Conservation (phyloP, 148 eudicot species). For the Silene latifolia region DNA sequence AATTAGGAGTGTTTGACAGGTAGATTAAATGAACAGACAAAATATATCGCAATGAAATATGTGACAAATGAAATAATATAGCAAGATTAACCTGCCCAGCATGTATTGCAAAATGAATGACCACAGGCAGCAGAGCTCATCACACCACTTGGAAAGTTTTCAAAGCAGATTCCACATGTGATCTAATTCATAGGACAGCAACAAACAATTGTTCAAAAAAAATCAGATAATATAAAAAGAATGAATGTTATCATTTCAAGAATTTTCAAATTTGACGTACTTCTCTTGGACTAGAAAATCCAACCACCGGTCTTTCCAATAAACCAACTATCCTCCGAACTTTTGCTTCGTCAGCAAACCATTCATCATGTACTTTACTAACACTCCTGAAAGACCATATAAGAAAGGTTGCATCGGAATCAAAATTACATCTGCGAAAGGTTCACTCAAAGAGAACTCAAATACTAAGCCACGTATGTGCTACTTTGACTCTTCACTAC, state of each 20-base stretch:
- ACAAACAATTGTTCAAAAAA: conserved; percentile 1
- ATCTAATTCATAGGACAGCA: conserved; percentile 36
- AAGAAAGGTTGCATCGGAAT: conserved; percentile 10
- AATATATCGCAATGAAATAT: not conserved
- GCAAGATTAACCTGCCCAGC: conserved; percentile 70
- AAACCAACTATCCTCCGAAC: conserved; percentile 74
- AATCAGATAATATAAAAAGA: not conserved
- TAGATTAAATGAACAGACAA: not conserved
- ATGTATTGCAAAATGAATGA: conserved; percentile 64
- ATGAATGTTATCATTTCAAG: not conserved
- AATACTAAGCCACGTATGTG: not conserved
- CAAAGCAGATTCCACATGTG: conserved; percentile 86
- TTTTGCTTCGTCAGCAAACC: conserved; percentile 87
- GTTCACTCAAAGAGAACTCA: conserved; percentile 4
- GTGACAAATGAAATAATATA: not conserved
- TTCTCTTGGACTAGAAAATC: conserved; percentile 44
- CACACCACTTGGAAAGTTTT: conserved; percentile 44
- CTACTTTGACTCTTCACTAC: not conserved
- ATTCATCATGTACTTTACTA: conserved; percentile 80
- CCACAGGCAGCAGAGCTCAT: conserved; percentile 75
- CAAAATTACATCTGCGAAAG: not conserved
- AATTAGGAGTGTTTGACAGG: not conserved
- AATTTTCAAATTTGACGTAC: conserved; percentile 29
- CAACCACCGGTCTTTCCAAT: conserved; percentile 41
- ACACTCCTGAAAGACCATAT: conserved; percentile 60